Conservation (phyloP, 2,329 filamentous ascomycete species). For the Magnaporthales sp. region DNA sequence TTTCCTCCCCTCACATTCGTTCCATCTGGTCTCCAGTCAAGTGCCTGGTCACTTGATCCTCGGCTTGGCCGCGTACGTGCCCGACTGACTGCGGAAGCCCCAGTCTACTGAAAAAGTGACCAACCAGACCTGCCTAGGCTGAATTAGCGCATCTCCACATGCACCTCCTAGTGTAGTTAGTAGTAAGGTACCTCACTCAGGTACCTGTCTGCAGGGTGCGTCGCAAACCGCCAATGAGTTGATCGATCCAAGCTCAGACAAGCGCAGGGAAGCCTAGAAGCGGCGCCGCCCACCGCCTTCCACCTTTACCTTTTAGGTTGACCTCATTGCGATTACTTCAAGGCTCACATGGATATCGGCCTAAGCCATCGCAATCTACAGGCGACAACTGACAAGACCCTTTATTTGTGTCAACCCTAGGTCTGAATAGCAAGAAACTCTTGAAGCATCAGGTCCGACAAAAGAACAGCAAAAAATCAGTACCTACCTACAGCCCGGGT, state of each 20-base stretch:
- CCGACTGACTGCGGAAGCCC: neutral
- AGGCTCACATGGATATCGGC: neutral
- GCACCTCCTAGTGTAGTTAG: neutral
- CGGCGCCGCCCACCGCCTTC: neutral
- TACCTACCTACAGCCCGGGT: neutral
- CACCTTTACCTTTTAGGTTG: neutral
- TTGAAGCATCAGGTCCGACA: neutral
- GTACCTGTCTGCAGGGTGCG: neutral
- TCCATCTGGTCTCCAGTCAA: neutral
- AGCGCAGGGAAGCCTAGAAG: neutral
- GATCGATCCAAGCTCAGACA: neutral
- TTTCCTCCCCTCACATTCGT: neutral
- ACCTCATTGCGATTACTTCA: neutral
- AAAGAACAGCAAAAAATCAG: neutral
- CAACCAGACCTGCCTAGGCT: neutral
- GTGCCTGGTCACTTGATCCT: neutral
- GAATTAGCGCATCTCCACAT: neutral
- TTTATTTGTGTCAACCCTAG: neutral
- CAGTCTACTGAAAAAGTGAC: neutral
- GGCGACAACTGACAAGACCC: neutral
- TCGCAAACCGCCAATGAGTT: neutral
- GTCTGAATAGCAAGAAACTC: neutral
- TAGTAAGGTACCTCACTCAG: neutral
- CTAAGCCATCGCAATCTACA: neutral
- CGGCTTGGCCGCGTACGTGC: neutral